Base-by-base conservation (phyloP, 352 stramenopile species). In the Globisporangium sylvaticum region DNA sequence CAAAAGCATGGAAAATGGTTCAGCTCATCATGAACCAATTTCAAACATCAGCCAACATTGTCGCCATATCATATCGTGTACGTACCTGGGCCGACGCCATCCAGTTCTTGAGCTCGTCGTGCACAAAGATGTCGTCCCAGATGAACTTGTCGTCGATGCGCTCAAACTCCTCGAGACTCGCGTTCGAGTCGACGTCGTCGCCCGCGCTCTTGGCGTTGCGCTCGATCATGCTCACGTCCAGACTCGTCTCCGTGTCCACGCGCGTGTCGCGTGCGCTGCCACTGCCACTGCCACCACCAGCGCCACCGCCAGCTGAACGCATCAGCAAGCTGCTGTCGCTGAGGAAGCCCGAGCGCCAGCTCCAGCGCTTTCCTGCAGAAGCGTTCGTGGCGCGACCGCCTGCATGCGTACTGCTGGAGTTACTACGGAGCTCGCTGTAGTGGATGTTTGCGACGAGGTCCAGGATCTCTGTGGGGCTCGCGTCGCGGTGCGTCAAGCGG, bases 91-190 rank as follows among this genome's bases (percentile, higher is more conserved):
- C 70, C 1, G 76, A 52, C 8, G 60, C 64, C 72, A 92, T 87
- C 53, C 81, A 72, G 62, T 79, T 81, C 4, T 71, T 75, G 12
- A 95, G 74, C 56, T 95, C 88, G 65, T 95, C 88, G 62, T 94
- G 88, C 14, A 50, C 68, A 25, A 91, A 66, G 22, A 92, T 70
- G 29, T 91, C 82, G 12, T 90, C 81, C 84, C 84, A 92, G 6
- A 58, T 62, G 39, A 71, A 67, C 48, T 76, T 75, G 53, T 84
- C 60, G 27, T 86, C 71, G 46, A 37, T 48, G 60, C 53, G 48
- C 31, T 70, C 65, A 22, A 70, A 70, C 31, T 83, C 77, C 22
- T 79, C 66, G n/a, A 82, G 53, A 20, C 42, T 65, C 5, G 14
- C 46, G 55, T 14, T 64, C 25, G n/a, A 65, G 1, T 71, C 65